A percentile compares a stretch with the other conserved stretches of the same genome.
phyloP scores from a whole-genome alignment of 257 asterid genomes.

The Galeopsis tetrahit region DNA sequence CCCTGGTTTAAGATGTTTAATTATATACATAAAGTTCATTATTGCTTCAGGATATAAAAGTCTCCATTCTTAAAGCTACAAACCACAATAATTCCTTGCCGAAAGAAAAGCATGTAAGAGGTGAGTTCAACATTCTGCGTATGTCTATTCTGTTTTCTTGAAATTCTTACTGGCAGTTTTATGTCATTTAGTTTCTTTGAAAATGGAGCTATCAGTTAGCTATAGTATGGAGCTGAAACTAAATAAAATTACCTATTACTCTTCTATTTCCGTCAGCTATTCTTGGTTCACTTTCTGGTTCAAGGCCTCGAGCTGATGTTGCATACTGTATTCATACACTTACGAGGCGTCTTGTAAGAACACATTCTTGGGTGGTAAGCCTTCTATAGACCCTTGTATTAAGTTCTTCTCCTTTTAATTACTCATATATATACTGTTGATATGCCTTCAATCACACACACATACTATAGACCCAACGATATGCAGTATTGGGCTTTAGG shows the following conservation, averaged over 20 bases:
- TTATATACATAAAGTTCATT: background rate
- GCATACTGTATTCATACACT: slow-evolving; percentile 70
- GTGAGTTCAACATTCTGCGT: slow-evolving; percentile 50
- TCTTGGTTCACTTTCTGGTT: slow-evolving; percentile 65
- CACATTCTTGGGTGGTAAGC: slow-evolving; percentile 79
- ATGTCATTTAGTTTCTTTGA: background rate
- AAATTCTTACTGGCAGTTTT: background rate
- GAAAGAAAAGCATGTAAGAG: slow-evolving; percentile 75
- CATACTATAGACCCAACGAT: no score
- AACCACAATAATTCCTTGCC: slow-evolving; percentile 74
- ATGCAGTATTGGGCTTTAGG: no score
- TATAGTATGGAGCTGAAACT: slow-evolving; percentile 15
- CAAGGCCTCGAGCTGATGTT: slow-evolving; percentile 84
- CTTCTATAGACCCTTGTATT: slow-evolving; percentile 27
- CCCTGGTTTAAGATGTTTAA: slow-evolving; percentile 18
- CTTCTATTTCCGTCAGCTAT: slow-evolving; percentile 49
- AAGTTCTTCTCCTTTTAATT: slow-evolving; percentile 3
- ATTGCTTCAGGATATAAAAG: slow-evolving; percentile 60
- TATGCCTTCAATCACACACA: no score
- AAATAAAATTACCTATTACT: slow-evolving; percentile 1
- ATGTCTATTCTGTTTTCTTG: slow-evolving; percentile 10
- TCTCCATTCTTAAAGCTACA: slow-evolving; percentile 82
- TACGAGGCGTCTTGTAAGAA: slow-evolving; percentile 70
- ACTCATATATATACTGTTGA: background rate
- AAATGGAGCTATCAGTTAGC: slow-evolving; percentile 20